phyloP scores from a whole-genome alignment of 495 filamentous ascomycete species.

The Aspergillus leporis region DNA sequence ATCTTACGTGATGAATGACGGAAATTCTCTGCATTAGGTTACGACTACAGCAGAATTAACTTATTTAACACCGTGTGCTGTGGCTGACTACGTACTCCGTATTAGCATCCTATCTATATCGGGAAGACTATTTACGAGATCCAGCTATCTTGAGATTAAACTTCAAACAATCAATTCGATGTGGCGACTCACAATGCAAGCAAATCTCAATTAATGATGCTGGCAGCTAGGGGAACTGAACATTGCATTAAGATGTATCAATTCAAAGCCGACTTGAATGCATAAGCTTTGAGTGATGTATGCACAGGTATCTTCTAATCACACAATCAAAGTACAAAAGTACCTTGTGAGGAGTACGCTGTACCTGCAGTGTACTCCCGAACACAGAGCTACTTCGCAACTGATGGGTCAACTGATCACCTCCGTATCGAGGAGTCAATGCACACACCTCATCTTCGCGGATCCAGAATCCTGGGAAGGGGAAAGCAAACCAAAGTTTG shows the following conservation, averaged over 20 bases:
- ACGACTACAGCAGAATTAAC: no score
- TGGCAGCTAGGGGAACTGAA: background rate
- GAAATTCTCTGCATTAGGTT: no score
- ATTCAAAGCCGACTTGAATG: background rate
- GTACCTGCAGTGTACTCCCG: background rate
- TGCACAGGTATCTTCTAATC: no score
- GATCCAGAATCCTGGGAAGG: conserved; percentile 2
- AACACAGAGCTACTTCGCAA: background rate
- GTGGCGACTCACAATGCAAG: background rate
- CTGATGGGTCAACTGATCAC: conserved; percentile 3
- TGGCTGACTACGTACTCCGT: no score
- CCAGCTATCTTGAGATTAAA: no score
- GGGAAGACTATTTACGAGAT: no score
- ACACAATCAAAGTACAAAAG: background rate
- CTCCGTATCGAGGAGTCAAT: background rate
- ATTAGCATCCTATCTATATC: no score
- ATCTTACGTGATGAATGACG: no score
- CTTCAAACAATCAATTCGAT: no score
- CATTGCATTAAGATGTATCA: background rate
- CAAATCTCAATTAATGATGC: background rate
- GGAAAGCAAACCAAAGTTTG: background rate
- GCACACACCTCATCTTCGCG: background rate
- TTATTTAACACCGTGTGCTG: no score
- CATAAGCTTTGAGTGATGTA: background rate
- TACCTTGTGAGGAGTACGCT: background rate